Conservation (phyloP, 345 rosid species). For the Aethionema arabicum region DNA sequence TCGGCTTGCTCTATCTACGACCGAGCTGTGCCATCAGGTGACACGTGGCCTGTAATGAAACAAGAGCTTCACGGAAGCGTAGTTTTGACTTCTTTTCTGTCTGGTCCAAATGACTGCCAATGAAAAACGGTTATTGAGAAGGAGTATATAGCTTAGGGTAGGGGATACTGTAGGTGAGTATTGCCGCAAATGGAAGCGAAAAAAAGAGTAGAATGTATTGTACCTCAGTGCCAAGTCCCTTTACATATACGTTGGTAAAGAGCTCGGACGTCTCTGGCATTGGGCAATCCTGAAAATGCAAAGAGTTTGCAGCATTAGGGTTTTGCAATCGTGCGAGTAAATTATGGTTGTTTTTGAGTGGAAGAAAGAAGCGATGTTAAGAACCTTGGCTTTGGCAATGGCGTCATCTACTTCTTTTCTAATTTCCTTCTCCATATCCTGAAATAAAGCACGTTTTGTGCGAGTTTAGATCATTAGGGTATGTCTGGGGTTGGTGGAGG, state of each 20-base stretch:
- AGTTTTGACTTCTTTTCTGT: conserved; percentile 80
- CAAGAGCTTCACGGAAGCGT: conserved; percentile 55
- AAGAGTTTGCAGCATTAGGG: not conserved
- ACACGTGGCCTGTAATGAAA: conserved; percentile 6
- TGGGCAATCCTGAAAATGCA: conserved; percentile 73
- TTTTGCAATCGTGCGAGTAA: not conserved
- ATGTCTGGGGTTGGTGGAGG: too few species aligned
- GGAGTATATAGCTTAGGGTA: not conserved
- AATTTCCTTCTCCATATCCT: conserved; percentile 92
- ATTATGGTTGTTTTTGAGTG: not conserved
- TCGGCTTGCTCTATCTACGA: conserved; percentile 6
- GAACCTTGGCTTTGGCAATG: conserved; percentile 93
- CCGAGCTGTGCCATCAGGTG: not conserved
- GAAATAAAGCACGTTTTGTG: conserved; percentile 15
- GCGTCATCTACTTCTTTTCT: conserved; percentile 93
- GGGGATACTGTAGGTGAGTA: not conserved
- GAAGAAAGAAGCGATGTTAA: not conserved
- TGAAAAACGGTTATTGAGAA: conserved; percentile 1
- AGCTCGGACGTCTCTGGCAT: conserved; percentile 93
- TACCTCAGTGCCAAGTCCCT: conserved; percentile 84
- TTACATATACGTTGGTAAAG: conserved; percentile 70
- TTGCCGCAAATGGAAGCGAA: not conserved
- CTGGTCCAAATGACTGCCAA: conserved; percentile 75
- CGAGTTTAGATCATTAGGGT: not conserved
- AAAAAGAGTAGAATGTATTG: not conserved